Evolutionary conservation across 768 basidiomycete genomes (phyloP).

Genomic region (Tremella mesenterica): DNA sequence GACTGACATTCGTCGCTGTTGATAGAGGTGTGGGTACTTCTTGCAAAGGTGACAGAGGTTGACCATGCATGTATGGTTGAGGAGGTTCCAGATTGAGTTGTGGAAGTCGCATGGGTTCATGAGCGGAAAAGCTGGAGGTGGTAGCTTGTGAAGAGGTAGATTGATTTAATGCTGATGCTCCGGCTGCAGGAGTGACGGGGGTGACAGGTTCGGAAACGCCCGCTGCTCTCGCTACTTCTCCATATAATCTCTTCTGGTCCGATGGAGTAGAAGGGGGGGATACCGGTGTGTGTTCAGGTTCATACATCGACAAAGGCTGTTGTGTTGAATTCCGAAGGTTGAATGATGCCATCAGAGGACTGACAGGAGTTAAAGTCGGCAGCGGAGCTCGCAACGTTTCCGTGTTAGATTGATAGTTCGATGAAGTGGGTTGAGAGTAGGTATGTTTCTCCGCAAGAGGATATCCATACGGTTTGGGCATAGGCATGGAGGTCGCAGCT

Average conservation of each 20-base stretch:
- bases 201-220: constrained; percentile 30
- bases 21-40: constrained; percentile 33
- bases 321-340: constrained; percentile 13
- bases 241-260: constrained; percentile 29
- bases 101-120: constrained; percentile 18
- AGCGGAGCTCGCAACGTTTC: constrained; percentile 16
- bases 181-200: constrained; percentile 16
- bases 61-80: constrained; percentile 33
- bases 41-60: constrained; percentile 27
- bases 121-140: constrained; percentile 20
- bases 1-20: background rate
- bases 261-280: background rate
- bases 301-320: constrained; percentile 25
- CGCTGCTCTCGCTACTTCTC: constrained; percentile 27
- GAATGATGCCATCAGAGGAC: constrained; percentile 20
- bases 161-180: constrained; percentile 1
- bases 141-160: constrained; percentile 1
- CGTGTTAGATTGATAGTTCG: no score
- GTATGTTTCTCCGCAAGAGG: no score
- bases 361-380: constrained; percentile 23
- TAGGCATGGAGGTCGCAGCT: constrained; percentile 2
- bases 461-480: no score
- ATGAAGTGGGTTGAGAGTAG: no score
- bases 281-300: constrained; percentile 7
- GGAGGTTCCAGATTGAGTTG: constrained; percentile 11